Conservation (phyloP, 495 filamentous ascomycete genomes). For the Thermothielavioides terrestris region DNA sequence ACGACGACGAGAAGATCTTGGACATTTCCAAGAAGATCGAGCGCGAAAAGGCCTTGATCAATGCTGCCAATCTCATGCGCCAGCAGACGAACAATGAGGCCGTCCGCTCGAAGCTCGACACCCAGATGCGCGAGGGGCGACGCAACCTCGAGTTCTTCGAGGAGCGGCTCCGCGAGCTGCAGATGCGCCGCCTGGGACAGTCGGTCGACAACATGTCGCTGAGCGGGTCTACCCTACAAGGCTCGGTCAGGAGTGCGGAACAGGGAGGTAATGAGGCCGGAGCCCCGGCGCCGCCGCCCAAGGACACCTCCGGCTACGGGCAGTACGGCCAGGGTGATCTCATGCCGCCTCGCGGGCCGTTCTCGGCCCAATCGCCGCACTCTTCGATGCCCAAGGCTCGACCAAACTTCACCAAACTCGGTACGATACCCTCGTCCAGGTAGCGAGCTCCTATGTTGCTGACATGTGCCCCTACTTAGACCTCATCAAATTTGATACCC, state of each 20-base stretch:
- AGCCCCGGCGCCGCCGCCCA: conserved; percentile 55
- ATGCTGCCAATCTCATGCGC: conserved; percentile 88
- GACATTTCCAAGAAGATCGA: conserved; percentile 97
- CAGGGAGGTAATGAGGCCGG: conserved; percentile 38
- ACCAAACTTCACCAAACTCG: conserved; percentile 92
- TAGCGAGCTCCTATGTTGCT: conserved; percentile 1
- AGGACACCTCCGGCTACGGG: conserved; percentile 44
- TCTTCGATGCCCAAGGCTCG: conserved; percentile 62
- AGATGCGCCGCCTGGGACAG: conserved; percentile 64
- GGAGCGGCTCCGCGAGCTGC: conserved; percentile 76
- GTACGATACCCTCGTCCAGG: conserved; percentile 43
- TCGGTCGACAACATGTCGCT: conserved; percentile 56
- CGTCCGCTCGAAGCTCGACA: conserved; percentile 80
- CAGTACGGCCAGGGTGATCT: conserved; percentile 52
- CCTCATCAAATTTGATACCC: conserved; percentile 97
- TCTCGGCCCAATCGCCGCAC: conserved; percentile 61
- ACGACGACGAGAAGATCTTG: conserved; percentile 73
- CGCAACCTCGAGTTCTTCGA: conserved; percentile 93
- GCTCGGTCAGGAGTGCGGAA: conserved; percentile 27
- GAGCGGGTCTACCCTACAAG: conserved; percentile 29
- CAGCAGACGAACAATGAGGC: conserved; percentile 86
- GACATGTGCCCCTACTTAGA: conserved; percentile 44
- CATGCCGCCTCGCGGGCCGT: conserved; percentile 80
- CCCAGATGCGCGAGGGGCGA: conserved; percentile 84
- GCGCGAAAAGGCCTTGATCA: conserved; percentile 91